Evolutionary conservation across 2,329 filamentous ascomycete species (phyloP), one percentile per base, ranked within the genome.

Genomic region (Pestalotiopsis fici): DNA sequence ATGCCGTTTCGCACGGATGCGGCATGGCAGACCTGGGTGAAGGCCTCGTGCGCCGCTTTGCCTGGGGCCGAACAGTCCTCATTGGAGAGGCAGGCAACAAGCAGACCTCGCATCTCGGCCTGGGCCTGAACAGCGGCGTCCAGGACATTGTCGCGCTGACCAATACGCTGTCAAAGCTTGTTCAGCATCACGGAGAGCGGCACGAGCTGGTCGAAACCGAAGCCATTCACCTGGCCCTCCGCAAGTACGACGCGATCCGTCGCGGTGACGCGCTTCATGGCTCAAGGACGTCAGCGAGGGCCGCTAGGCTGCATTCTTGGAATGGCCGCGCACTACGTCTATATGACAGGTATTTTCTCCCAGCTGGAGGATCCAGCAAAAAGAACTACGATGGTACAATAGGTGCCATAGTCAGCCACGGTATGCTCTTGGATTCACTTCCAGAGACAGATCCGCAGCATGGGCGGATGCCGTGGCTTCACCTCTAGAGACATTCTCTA

Each of bases 71-170:
- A 23, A 18, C 39, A 4, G 61, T 54, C 27, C 2, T 64, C n/a
- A 37, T 64, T 2, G 61, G 61, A 6, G 61, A 64, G 2, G 61
- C 61, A 1, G 39, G 37, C 15, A 50, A 47, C 28, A 50, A 47
- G 61, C 61, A 64, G 39, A 50, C 61, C 1, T 37, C 61, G 18
- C 37, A 64, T 12, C n/a, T 47, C 25, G 61, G 61, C 2, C 23
- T 47, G 15, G 61, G 39, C 37, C 47, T 47, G 12, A 64, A 64
- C 39, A 64, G 61, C 23, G 61, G 61, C n/a, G 61, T 64, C 1
- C 61, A 64, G 6, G 61, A 64, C 12, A 3, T 64, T 1, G 61
- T 64, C 11, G 61, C 43, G 35, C 15, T 64, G 61, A 50, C 23
- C 12, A 64, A 47, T 11, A n/a, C 13, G 21, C 13, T 64, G 39